Conservation (phyloP, 129 eudicot genomes). For the Centella asiatica region DNA sequence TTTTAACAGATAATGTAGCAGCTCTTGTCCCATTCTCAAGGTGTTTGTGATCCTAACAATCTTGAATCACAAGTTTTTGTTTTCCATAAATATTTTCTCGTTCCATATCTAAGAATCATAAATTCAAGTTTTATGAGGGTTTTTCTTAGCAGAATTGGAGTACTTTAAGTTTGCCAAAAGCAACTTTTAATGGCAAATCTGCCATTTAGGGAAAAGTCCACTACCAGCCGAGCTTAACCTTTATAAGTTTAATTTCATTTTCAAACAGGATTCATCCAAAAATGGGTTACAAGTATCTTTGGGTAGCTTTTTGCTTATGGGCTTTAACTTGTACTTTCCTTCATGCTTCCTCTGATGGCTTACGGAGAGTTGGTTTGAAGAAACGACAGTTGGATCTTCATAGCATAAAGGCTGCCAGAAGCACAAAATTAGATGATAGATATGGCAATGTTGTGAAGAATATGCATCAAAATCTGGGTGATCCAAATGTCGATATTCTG, state of each 20-base stretch:
- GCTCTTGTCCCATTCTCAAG: no score
- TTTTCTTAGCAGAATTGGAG: background rate
- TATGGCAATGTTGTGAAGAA: constrained; percentile 14
- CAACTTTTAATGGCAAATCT: background rate
- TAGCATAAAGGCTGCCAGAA: constrained; percentile 24
- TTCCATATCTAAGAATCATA: background rate
- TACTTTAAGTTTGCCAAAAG: background rate
- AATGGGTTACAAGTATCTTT: constrained; percentile 17
- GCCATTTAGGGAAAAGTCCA: background rate
- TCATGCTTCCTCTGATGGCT: constrained; percentile 25
- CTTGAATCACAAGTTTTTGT: background rate
- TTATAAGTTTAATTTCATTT: background rate
- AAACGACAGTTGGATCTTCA: constrained; percentile 25
- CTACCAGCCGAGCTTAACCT: background rate
- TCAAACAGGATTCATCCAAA: constrained; percentile 10
- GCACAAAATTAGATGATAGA: constrained; percentile 17
- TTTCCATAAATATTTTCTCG: background rate
- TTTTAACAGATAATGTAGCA: no score
- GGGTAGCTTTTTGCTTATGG: constrained; percentile 15
- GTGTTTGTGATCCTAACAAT: no score
- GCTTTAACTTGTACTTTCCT: constrained; percentile 21
- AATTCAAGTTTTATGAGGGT: background rate
- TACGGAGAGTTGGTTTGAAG: constrained; percentile 26
- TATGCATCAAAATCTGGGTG: constrained; percentile 3
- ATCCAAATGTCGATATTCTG: constrained; percentile 24